Percentiles rank a stretch among this genome's conserved stretches.
Conservation (phyloP, 768 basidiomycete species). For the Boletus rubroflammeus region DNA sequence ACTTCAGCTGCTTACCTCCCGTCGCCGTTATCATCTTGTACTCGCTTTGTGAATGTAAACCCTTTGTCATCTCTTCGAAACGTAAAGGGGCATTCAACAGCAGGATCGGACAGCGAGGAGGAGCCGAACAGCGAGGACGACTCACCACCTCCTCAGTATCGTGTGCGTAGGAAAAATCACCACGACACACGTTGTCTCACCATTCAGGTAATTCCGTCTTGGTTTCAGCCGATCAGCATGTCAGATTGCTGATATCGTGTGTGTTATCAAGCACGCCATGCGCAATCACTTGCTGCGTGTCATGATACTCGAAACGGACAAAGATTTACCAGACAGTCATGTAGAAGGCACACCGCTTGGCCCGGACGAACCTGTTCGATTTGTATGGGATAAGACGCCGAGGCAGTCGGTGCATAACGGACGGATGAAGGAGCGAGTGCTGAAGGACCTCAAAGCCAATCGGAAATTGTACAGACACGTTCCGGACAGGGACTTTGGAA, state of each 20-base stretch:
- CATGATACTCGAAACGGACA: conserved; percentile 56
- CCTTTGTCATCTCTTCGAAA: conserved; percentile 6
- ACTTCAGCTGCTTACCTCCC: conserved; percentile 2
- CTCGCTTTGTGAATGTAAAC: conserved; percentile 22
- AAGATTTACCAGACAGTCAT: conserved; percentile 59
- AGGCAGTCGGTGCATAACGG: conserved; percentile 73
- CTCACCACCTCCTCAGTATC: conserved; percentile 31
- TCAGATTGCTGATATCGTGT: conserved; percentile 1
- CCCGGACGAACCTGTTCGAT: conserved; percentile 57
- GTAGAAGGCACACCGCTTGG: conserved; percentile 47
- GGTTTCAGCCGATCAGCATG: neutral
- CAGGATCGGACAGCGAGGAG: conserved; percentile 37
- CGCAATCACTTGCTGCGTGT: conserved; percentile 58
- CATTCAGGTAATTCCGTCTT: conserved; percentile 49
- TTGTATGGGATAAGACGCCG: conserved; percentile 76
- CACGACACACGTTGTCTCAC: conserved; percentile 66
- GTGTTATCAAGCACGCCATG: conserved; percentile 56
- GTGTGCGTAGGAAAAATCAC: conserved; percentile 48
- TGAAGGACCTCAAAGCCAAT: conserved; percentile 57
- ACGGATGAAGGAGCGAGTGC: conserved; percentile 62
- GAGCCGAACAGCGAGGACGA: conserved; percentile 35
- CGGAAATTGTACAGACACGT: conserved; percentile 60
- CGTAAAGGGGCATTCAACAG: conserved; percentile 31
- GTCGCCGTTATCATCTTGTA: conserved; percentile 16
- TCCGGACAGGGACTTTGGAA: conserved; percentile 59